These are phyloP conservation scores for Phytopythium helicoides DNA, from an alignment of 352 stramenopile species.

Conservation along the genomic window DNA sequence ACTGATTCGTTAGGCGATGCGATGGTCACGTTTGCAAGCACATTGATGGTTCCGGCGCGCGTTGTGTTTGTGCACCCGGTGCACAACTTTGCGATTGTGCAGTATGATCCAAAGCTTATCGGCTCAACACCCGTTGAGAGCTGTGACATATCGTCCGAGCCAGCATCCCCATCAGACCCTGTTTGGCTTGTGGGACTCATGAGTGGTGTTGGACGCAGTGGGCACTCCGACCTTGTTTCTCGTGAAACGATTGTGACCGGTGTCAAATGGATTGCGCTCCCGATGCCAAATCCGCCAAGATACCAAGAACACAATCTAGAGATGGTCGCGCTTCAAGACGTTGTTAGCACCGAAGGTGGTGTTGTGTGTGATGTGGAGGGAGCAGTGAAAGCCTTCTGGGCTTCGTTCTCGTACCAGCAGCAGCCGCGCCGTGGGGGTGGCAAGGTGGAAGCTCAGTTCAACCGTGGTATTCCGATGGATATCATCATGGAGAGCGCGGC, in stretches of 20 bases:
- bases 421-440: slow-evolving; percentile 46
- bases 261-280: slow-evolving; percentile 84
- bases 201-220: slow-evolving; percentile 74
- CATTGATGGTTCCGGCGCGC: slow-evolving; percentile 83
- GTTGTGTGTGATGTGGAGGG: slow-evolving; percentile 72
- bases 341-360: slow-evolving; percentile 78
- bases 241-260: slow-evolving; percentile 83
- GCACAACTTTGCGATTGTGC: slow-evolving; percentile 92
- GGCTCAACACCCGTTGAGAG: slow-evolving; percentile 80
- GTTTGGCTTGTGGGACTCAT: slow-evolving; percentile 87
- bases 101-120: slow-evolving; percentile 89
- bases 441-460: slow-evolving; percentile 87
- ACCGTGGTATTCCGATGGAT: slow-evolving; percentile 82
- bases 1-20: slow-evolving; percentile 86
- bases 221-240: slow-evolving; percentile 81
- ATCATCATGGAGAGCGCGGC: slow-evolving; percentile 87
- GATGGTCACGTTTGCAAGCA: slow-evolving; percentile 89
- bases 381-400: slow-evolving; percentile 82
- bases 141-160: slow-evolving; percentile 63
- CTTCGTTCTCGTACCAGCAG: slow-evolving; percentile 87
- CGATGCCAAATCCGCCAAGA: slow-evolving; percentile 75
- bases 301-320: slow-evolving; percentile 89
- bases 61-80: slow-evolving; percentile 92
- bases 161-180: slow-evolving; percentile 63
- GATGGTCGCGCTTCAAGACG: slow-evolving; percentile 83